Percentiles rank a stretch among this genome's conserved stretches.
Evolutionary conservation across 2,329 filamentous ascomycete species (phyloP).

Genomic region (Pseudocercospora pini-densiflorae): DNA sequence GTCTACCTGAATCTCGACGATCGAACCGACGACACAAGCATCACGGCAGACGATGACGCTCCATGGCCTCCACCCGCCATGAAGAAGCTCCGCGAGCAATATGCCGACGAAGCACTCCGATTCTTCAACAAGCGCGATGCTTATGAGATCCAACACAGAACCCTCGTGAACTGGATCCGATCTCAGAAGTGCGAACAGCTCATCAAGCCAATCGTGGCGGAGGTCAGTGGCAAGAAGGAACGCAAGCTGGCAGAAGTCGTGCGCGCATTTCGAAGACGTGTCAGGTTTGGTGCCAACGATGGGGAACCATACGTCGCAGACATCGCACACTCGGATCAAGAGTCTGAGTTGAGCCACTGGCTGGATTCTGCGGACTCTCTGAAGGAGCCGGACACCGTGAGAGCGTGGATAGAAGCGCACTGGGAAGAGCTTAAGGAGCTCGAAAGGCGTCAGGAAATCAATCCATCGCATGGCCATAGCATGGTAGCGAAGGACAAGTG

Average conservation of each 20-base stretch:
- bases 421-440: constrained; percentile 35
- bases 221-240: constrained; percentile 25
- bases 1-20: constrained; percentile 45
- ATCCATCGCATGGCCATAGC: background rate
- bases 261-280: constrained; percentile 35
- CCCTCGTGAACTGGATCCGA: constrained; percentile 26
- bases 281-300: constrained; percentile 22
- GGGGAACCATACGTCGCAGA: constrained; percentile 19
- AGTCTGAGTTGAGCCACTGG: constrained; percentile 31
- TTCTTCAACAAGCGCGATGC: constrained; percentile 34
- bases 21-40: background rate
- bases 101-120: constrained; percentile 60
- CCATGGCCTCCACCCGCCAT: constrained; percentile 2
- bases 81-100: constrained; percentile 45
- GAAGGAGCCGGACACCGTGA: constrained; percentile 19
- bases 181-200: constrained; percentile 30
- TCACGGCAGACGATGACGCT: background rate
- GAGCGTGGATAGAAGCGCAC: constrained; percentile 30
- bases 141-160: constrained; percentile 24
- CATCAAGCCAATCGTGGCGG: constrained; percentile 29
- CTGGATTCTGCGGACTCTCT: constrained; percentile 19
- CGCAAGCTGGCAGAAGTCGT: constrained; percentile 35
- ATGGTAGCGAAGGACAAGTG: background rate
- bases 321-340: constrained; percentile 26
- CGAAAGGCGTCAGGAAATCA: constrained; percentile 23